phyloP scores from a whole-genome alignment of 2,329 filamentous ascomycete species.

The Talaromyces albobiverticillius region DNA sequence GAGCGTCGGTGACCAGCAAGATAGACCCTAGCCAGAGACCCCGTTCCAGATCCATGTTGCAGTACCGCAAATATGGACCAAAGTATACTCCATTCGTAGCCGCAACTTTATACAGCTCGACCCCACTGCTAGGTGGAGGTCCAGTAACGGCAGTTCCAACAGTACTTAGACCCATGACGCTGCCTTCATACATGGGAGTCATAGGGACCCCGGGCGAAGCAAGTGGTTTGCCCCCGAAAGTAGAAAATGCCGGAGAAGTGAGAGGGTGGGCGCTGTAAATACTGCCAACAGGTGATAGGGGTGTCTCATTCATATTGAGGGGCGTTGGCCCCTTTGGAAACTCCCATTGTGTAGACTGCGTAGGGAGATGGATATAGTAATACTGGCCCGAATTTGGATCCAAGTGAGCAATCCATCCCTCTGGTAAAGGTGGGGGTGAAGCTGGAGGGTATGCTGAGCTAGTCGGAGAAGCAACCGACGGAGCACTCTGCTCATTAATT shows the following conservation, averaged over 20 bases:
- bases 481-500: slow-evolving; percentile 25
- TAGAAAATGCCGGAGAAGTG: slow-evolving; percentile 64
- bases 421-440: slow-evolving; percentile 87
- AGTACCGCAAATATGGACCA: slow-evolving; percentile 90
- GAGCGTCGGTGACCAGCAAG: slow-evolving; percentile 83
- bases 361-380: slow-evolving; percentile 96
- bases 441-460: slow-evolving; percentile 59
- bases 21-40: slow-evolving; percentile 93
- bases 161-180: slow-evolving; percentile 46
- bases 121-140: slow-evolving; percentile 74
- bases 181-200: slow-evolving; percentile 77
- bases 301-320: slow-evolving; percentile 74
- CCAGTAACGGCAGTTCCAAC: slow-evolving; percentile 61
- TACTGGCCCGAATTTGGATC: slow-evolving; percentile 96
- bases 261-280: slow-evolving; percentile 70
- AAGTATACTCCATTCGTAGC: slow-evolving; percentile 98
- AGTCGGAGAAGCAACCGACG: slow-evolving; percentile 31
- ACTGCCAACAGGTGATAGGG: slow-evolving; percentile 76
- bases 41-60: slow-evolving; percentile 93
- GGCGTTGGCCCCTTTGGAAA: slow-evolving; percentile 95
- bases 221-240: slow-evolving; percentile 53
- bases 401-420: slow-evolving; percentile 97
- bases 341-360: slow-evolving; percentile 97
- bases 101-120: slow-evolving; percentile 89
- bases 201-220: slow-evolving; percentile 79